Base-by-base conservation (phyloP, 257 asterid genomes). In the Solanum corneliomulleri region DNA sequence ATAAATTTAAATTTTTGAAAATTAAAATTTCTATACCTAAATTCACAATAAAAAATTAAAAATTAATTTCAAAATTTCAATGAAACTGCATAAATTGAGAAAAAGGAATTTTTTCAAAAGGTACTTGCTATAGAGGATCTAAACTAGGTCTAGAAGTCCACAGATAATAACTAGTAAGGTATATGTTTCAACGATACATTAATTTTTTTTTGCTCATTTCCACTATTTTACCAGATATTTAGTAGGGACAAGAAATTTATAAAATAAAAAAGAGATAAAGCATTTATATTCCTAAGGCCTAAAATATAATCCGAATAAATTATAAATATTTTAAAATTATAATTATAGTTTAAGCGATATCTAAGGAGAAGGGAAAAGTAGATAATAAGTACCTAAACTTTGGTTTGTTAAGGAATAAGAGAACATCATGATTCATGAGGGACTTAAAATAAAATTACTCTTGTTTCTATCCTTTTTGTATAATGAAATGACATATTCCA, bases 231-330 rank as follows among this genome's bases (percentile, higher is more conserved):
- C 81, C 82, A 75, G 18, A 74, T 39, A 75, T 75, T 75, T 75
- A 20, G 4, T 7, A n/a, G 58, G 83, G 23, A 39, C 29, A 76
- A 11, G 14, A 23, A 76, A 76, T 76, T 0, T 42, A 13, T 3
- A 23, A 29, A 76, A 76, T 23, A 42, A 39, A 39, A 41, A 56
- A 56, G 11, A 4, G n/a, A 39, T 6, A 14, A 11, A 74, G 23
- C 25, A 58, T 58, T 20, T 25, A 58, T 56, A 56, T 56, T 23
- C n/a, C n/a, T 7, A 56, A 2, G 62, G 62, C 62, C 62, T 7
- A 56, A 56, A 56, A 23, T 56, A 6, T 0, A 56, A 18, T 56
- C 1, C 7, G 3, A 0, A 56, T 56, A 56, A 18, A 56, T 18
- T 1, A 9, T 52, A 52, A 0, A 52, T 52, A 52, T 18, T 52